Conservation (phyloP, 2,329 filamentous ascomycete species). For the Elsinoe ampelina region DNA sequence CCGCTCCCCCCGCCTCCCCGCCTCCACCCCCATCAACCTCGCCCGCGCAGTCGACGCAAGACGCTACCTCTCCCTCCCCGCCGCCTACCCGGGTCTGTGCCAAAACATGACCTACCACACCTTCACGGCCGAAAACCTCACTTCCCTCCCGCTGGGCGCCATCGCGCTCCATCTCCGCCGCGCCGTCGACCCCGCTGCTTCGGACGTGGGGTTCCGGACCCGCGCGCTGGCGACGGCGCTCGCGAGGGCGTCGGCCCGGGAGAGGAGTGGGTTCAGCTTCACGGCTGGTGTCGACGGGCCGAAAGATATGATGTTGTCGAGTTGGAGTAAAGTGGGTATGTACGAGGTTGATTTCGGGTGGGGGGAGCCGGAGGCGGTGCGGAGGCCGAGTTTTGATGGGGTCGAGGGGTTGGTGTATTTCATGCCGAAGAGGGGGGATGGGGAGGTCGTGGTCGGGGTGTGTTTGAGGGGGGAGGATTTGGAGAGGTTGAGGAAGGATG, state of each 20-base stretch:
- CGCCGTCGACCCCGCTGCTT: slow-evolving; percentile 30
- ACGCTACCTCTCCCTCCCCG: slow-evolving; percentile 32
- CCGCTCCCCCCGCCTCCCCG: slow-evolving; percentile 30
- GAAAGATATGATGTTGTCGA: slow-evolving; percentile 44
- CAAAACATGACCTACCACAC: slow-evolving; percentile 39
- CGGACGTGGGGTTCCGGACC: slow-evolving; percentile 29
- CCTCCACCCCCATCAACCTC: slow-evolving; percentile 26
- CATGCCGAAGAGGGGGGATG: slow-evolving; percentile 36
- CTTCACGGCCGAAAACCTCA: slow-evolving; percentile 23
- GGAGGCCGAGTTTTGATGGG: slow-evolving; percentile 39
- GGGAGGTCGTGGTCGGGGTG: slow-evolving; percentile 37
- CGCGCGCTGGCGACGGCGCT: slow-evolving; percentile 37
- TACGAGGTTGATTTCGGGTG: slow-evolving; percentile 43
- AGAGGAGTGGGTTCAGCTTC: slow-evolving; percentile 31
- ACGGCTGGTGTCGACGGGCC: slow-evolving; percentile 30
- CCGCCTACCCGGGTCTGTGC: slow-evolving; percentile 40
- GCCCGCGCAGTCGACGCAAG: slow-evolving; percentile 44
- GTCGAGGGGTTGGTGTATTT: slow-evolving; percentile 44
- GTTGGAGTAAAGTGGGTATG: slow-evolving; percentile 42
- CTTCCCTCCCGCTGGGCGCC: slow-evolving; percentile 26
- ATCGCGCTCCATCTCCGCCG: slow-evolving; percentile 33
- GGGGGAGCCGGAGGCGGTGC: slow-evolving; percentile 39
- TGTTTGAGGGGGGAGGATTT: slow-evolving; percentile 43
- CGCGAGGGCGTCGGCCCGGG: slow-evolving; percentile 19
- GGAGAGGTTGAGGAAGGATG: slow-evolving; percentile 35